Base-by-base conservation (phyloP, 1,284 basidiomycete genomes). In the Trichosporon sp. region DNA sequence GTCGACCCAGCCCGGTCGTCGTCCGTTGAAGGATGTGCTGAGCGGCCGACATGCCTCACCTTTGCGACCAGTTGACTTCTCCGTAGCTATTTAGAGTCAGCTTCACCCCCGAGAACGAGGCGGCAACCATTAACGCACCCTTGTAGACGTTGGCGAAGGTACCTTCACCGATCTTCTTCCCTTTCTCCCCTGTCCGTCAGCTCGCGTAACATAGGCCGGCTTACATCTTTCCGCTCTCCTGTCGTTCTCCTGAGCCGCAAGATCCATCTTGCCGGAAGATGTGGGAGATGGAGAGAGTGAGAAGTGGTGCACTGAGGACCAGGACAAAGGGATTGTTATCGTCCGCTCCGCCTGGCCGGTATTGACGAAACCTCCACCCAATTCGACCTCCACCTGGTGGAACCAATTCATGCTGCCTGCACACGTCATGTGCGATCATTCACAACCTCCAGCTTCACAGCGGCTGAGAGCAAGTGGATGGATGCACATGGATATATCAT, bases 111-210 rank as follows among this genome's bases (percentile, higher is more conserved):
- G n/a, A n/a, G 56, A 32, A 12, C 1, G 21, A 11, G 18, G 47
- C 23, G 3, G 15, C 42, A 35, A 21, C 58, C 65, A 62, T 64
- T 35, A 15, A 77, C 85, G 72, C 70, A 90, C 94, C 95, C 88
- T 89, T 88, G 83, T 96, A 99, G 1, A 99, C 97, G 67, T 97
- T 94, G 68, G 96, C 96, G 82, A 97, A 99, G 18, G 95, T 92
- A 84, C 96, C 97, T 84, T 99, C 96, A 79, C 96, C 96, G 64
- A 95, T 88, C 81, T 95, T 95, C 77, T 88, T 87, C 76, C 92
- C 92, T 81, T 95, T 95, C 32, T 76, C 75, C 82, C 82, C 82
- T 83, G 67, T 27, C 15, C 25, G 66, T 72, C 66, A 73, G 69
- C 62, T 32, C 8, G 9, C 1, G 42, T 8, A 18, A 21, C 9